A percentile compares a stretch with the other conserved stretches of the same genome.
Evolutionary conservation across 768 basidiomycete genomes (phyloP).

Genomic region (Agrocybe chaxingu): DNA sequence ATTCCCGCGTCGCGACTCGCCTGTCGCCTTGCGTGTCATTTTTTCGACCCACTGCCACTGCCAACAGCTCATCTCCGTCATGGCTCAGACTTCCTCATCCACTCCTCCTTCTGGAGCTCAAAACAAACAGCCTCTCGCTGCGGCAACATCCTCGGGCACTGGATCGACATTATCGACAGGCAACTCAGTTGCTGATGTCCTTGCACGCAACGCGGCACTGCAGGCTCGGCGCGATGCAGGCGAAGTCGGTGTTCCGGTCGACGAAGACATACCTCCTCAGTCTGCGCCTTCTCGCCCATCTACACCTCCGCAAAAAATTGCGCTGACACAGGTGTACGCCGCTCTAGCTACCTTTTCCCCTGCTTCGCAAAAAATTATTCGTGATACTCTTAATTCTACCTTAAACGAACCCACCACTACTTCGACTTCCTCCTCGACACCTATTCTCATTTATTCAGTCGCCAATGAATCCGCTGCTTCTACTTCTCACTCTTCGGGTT

Average conservation of each 20-base stretch:
- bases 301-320: background rate
- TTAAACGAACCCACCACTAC: background rate
- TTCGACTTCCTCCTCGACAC: background rate
- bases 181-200: background rate
- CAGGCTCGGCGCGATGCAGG: no score
- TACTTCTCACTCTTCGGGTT: background rate
- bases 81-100: slow-evolving; percentile 1
- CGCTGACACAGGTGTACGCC: slow-evolving; percentile 4
- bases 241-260: background rate
- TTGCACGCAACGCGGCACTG: no score
- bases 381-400: no score
- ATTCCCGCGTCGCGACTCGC: background rate
- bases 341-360: background rate
- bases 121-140: slow-evolving; percentile 3
- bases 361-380: background rate
- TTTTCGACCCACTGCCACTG: background rate
- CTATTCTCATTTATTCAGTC: background rate
- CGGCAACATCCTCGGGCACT: background rate
- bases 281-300: no score
- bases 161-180: background rate
- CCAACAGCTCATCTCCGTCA: background rate
- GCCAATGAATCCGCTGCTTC: background rate
- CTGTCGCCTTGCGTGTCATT: background rate
- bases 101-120: slow-evolving; percentile 6
- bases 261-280: background rate